A percentile compares a stretch with the other conserved stretches of the same genome.
These are phyloP conservation scores for Leishmania guyanensis DNA, from an alignment of 208 protist species.

Conservation along the genomic window DNA sequence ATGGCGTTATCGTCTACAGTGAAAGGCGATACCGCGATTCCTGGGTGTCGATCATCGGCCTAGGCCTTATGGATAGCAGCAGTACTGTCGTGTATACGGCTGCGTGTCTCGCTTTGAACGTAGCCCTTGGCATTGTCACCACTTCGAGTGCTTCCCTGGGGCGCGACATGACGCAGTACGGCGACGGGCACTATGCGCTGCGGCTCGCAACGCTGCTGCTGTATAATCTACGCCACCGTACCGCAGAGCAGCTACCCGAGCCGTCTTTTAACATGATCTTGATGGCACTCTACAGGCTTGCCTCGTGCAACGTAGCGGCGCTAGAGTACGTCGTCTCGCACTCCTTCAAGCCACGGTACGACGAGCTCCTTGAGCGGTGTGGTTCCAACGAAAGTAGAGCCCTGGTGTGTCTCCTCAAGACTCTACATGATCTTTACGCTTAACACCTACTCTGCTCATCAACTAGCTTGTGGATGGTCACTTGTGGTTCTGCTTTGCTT, in stretches of 20 bases:
- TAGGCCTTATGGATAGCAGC: conserved; percentile 58
- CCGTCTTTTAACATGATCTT: conserved; percentile 78
- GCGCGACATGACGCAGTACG: conserved; percentile 26
- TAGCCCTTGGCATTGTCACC: conserved; percentile 51
- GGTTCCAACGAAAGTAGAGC: conserved; percentile 66
- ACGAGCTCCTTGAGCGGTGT: conserved; percentile 36
- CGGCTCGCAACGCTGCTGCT: conserved; percentile 62
- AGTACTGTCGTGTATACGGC: conserved; percentile 70
- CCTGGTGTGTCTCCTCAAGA: conserved; percentile 67
- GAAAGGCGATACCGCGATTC: conserved; percentile 37
- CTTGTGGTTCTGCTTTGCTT: background rate
- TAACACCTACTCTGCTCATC: conserved; percentile 5
- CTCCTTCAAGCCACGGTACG: conserved; percentile 48
- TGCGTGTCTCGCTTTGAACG: conserved; percentile 69
- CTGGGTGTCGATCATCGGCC: conserved; percentile 69
- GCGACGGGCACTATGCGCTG: conserved; percentile 29
- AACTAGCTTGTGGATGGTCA: background rate
- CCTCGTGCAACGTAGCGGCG: conserved; percentile 39
- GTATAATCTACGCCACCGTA: conserved; percentile 54
- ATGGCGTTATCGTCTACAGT: conserved; percentile 62
- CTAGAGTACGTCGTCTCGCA: conserved; percentile 40
- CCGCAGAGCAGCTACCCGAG: conserved; percentile 46
- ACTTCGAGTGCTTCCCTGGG: conserved; percentile 35
- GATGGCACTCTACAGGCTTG: conserved; percentile 58
- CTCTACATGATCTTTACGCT: conserved; percentile 45